Evolutionary conservation across 352 stramenopile species (phyloP), one percentile per base, ranked within the genome.

Genomic region (Blastocystis sp.): DNA sequence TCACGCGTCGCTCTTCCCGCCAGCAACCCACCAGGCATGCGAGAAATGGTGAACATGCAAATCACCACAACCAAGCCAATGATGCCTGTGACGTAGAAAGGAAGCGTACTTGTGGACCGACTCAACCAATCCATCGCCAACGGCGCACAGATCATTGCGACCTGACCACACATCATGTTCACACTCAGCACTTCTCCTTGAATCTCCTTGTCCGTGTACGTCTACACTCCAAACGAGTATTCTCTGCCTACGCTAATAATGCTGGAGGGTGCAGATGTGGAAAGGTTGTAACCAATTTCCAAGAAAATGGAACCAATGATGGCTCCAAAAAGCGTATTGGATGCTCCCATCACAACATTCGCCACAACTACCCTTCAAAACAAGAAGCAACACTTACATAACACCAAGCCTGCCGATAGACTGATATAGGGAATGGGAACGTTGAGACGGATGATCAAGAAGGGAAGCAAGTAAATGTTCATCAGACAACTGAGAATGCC

Each of bases 81-180:
- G 3, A 1, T n/a, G 27, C 24, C 36, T 18, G 64, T 59, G 11
- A 51, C 24, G 18, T 59, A 54, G 38, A 76, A 76, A 4, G 64
- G 64, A 24, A 56, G 9, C 27, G 8, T 56, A 1, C 1, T 0
- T 4, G n/a, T 57, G 11, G 38, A 21, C 38, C 53, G 24, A n/a
- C 64, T 76, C 38, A 76, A 7, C 38, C 53, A 21, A 29, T 14
- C 64, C 64, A 76, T 76, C 1, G 38, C 64, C 18, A 56, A 4
- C 42, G 64, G 64, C 9, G 64, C 64, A 29, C 40, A 51, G 27
- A 76, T 76, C 64, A 76, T 76, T 3, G 64, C 64, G 4, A 48
- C 29, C 64, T 76, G 64, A 38, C 64, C 64, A 42, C 32, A 29
- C 64, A 76, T 76, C 64, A 76, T 76, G 38, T 76, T 76, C 21